phyloP scores from a whole-genome alignment of 2,329 filamentous ascomycete species.

The Apiospora hydei region DNA sequence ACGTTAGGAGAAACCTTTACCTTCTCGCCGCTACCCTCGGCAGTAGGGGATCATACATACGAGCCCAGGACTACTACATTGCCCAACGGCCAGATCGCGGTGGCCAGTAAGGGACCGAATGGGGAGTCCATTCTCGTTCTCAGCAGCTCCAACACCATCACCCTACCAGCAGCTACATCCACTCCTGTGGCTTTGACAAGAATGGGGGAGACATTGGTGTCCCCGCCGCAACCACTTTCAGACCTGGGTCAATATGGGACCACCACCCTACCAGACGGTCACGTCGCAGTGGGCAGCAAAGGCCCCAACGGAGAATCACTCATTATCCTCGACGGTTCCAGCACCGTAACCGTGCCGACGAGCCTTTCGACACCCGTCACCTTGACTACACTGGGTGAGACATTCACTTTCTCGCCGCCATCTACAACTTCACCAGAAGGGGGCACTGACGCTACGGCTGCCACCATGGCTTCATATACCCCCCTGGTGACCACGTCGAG shows the following conservation, averaged over 20 bases:
- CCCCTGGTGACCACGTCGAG: no score
- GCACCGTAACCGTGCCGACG: not conserved
- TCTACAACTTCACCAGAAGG: no score
- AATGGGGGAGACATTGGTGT: not conserved
- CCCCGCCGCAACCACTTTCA: not conserved
- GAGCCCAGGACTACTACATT: not conserved
- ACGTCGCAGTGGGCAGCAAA: not conserved
- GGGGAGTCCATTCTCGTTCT: no score
- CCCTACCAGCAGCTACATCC: not conserved
- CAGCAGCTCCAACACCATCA: no score
- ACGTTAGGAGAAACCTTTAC: not conserved
- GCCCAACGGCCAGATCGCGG: not conserved
- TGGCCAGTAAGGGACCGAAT: no score
- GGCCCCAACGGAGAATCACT: not conserved
- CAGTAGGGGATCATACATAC: no score
- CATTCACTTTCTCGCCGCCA: not conserved
- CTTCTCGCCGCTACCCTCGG: not conserved
- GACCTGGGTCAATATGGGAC: not conserved
- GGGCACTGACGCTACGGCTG: no score
- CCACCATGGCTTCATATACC: no score
- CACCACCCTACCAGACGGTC: not conserved
- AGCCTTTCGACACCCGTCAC: not conserved
- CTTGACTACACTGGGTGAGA: not conserved
- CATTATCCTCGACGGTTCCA: not conserved
- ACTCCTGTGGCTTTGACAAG: not conserved